Conservation (phyloP, 495 filamentous ascomycete genomes). For the Penicillium diatomitis region DNA sequence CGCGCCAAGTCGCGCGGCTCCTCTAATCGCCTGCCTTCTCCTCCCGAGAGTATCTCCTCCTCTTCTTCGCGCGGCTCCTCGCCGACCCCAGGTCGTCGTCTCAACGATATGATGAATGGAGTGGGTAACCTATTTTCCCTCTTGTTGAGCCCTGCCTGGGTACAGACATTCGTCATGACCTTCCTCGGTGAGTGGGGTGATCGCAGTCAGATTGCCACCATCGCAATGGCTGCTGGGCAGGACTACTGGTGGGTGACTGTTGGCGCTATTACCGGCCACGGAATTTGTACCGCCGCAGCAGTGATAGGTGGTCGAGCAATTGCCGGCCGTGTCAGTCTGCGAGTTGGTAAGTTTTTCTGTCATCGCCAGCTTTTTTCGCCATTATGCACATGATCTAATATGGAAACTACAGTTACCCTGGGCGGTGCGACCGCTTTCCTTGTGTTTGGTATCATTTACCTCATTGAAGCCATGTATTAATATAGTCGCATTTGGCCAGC, state of each 20-base stretch:
- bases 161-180: constrained; percentile 98
- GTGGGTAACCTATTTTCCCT: constrained; percentile 81
- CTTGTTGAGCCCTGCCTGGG: constrained; percentile 90
- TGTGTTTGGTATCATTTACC: constrained; percentile 82
- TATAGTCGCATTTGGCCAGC: constrained; percentile 7
- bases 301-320: constrained; percentile 89
- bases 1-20: constrained; percentile 37
- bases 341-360: constrained; percentile 69
- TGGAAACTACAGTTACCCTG: constrained; percentile 60
- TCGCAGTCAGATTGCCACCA: constrained; percentile 94
- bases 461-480: constrained; percentile 67
- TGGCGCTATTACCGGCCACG: constrained; percentile 81
- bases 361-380: background rate
- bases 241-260: constrained; percentile 99
- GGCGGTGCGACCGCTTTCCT: constrained; percentile 91
- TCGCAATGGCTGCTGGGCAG: constrained; percentile 96
- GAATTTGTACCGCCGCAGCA: constrained; percentile 82
- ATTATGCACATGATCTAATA: constrained; percentile 10
- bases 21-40: constrained; percentile 42
- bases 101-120: constrained; percentile 44
- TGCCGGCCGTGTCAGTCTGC: constrained; percentile 87
- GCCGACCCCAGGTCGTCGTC: constrained; percentile 33
- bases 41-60: constrained; percentile 45
- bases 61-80: constrained; percentile 50
- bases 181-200: constrained; percentile 98